Conservation (phyloP, 2,329 filamentous ascomycete genomes). For the Canariomyces notabilis region DNA sequence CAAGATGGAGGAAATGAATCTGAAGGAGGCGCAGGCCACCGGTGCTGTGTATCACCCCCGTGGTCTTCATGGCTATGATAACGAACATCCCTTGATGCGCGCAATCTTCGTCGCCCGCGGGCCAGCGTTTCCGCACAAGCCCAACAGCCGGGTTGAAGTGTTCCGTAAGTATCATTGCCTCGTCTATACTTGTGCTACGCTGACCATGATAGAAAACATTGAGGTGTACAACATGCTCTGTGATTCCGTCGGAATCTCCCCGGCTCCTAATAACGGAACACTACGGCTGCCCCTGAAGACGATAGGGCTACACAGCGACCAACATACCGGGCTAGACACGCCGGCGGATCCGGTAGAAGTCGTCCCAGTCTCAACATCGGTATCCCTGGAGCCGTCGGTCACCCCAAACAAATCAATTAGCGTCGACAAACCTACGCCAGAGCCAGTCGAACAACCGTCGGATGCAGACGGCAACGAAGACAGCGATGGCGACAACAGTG, state of each 20-base stretch:
- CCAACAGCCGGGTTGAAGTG: constrained; percentile 70
- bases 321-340: constrained; percentile 43
- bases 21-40: constrained; percentile 59
- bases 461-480: constrained; percentile 9
- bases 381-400: constrained; percentile 11
- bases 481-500: constrained; percentile 14
- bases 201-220: constrained; percentile 64
- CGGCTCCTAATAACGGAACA: constrained; percentile 82
- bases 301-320: constrained; percentile 56
- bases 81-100: constrained; percentile 90
- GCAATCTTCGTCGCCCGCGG: constrained; percentile 91
- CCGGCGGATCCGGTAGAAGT: constrained; percentile 47
- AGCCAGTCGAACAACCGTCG: constrained; percentile 19
- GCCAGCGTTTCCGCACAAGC: constrained; percentile 81
- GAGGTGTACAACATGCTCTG: constrained; percentile 95
- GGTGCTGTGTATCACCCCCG: constrained; percentile 69
- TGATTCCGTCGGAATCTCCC: constrained; percentile 71
- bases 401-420: constrained; percentile 23
- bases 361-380: constrained; percentile 18
- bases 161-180: constrained; percentile 66
- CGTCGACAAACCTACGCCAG: constrained; percentile 23
- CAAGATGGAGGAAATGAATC: constrained; percentile 70
- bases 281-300: constrained; percentile 65
- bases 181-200: constrained; percentile 19
- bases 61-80: constrained; percentile 91